phyloP scores from a whole-genome alignment of 2,329 filamentous ascomycete genomes.

The Fusarium sterilihyphosum region DNA sequence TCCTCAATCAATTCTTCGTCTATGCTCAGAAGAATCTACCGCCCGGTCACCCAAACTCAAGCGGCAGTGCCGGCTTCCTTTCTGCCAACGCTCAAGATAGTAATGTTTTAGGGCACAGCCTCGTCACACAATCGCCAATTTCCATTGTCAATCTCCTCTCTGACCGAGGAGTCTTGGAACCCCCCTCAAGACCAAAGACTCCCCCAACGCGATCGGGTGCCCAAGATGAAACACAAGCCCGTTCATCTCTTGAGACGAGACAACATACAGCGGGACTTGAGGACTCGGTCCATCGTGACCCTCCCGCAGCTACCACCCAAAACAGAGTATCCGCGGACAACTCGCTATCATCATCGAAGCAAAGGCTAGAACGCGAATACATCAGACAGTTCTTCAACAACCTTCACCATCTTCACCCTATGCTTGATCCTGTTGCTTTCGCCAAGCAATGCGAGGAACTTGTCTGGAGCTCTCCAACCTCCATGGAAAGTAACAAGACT shows the following conservation, averaged over 20 bases:
- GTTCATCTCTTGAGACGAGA: neutral
- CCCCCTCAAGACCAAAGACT: neutral
- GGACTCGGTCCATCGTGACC: neutral
- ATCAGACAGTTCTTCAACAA: conserved; percentile 1
- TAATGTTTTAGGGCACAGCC: neutral
- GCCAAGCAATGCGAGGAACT: neutral
- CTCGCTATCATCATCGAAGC: neutral
- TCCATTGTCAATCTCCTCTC: neutral
- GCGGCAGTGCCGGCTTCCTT: neutral
- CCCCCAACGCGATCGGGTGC: neutral
- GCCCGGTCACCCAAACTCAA: neutral
- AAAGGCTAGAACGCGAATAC: neutral
- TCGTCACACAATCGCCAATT: neutral
- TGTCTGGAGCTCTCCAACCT: neutral
- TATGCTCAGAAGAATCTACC: conserved; percentile 2
- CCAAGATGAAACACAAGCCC: neutral
- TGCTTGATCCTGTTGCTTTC: neutral
- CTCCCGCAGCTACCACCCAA: no score
- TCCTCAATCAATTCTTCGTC: conserved; percentile 2
- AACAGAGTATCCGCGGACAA: neutral
- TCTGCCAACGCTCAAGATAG: neutral
- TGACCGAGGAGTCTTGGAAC: neutral
- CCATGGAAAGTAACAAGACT: neutral
- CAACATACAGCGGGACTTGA: accelerated
- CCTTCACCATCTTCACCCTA: neutral